phyloP scores from a whole-genome alignment of 768 basidiomycete genomes.

The Pisolithus albus region DNA sequence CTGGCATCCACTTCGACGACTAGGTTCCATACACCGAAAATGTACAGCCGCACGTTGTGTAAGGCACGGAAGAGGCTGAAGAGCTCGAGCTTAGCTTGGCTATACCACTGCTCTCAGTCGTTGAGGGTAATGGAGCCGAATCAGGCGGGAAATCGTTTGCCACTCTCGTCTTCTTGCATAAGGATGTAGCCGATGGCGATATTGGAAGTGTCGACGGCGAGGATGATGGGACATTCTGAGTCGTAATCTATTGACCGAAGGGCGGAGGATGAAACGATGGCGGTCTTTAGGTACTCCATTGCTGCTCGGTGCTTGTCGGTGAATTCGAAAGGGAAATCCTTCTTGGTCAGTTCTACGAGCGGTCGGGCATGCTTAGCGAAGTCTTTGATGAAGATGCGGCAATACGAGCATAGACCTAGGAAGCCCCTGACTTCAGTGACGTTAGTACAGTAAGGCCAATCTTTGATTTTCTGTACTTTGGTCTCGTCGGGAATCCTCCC shows the following conservation, averaged over 20 bases:
- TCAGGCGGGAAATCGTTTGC: constrained; percentile 16
- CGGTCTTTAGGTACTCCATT: too few species aligned
- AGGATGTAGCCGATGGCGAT: constrained; percentile 32
- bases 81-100: constrained; percentile 24
- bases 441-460: too few species aligned
- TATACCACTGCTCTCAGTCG: constrained; percentile 8
- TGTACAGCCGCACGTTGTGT: not conserved
- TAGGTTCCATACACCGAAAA: not conserved
- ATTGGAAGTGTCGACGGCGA: constrained; percentile 20
- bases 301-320: too few species aligned
- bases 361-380: too few species aligned
- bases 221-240: not conserved
- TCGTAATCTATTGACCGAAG: not conserved
- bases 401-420: too few species aligned
- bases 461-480: too few species aligned
- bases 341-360: too few species aligned
- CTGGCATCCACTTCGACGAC: not conserved
- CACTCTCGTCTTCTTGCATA: not conserved
- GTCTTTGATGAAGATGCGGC: too few species aligned
- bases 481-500: too few species aligned
- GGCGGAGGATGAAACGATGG: constrained; percentile 7
- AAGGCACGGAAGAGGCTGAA: not conserved
- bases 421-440: too few species aligned
- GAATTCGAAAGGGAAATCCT: too few species aligned
- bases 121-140: constrained; percentile 37